Conservation (phyloP, 2,329 filamentous ascomycete genomes). For the Thelonectria blattea region DNA sequence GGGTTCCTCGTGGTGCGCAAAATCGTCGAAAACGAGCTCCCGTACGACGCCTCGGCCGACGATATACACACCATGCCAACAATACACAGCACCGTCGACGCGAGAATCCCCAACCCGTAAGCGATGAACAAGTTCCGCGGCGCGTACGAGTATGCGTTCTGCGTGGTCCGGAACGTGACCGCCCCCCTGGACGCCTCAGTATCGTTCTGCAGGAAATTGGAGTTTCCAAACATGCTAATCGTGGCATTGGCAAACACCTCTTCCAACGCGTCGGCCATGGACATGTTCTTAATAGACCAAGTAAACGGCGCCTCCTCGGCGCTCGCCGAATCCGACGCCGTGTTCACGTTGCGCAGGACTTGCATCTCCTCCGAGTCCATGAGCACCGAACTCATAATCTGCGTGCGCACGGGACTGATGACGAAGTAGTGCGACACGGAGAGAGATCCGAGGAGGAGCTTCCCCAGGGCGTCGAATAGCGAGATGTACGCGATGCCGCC, state of each 20-base stretch:
- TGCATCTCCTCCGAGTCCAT: conserved; percentile 21
- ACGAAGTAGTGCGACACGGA: not conserved
- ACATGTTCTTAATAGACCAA: not conserved
- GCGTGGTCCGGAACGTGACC: not conserved
- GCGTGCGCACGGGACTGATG: not conserved
- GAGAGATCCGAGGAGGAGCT: conserved; percentile 7
- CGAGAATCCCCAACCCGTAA: not conserved
- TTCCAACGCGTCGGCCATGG: conserved; percentile 10
- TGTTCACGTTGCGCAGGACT: not conserved
- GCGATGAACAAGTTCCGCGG: conserved; percentile 21
- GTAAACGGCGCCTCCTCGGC: no score
- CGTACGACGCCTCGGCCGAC: not conserved
- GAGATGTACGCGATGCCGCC: not conserved
- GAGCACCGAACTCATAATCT: conserved; percentile 12
- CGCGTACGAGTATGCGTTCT: conserved; percentile 10
- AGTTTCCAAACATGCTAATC: conserved; percentile 16
- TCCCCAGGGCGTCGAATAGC: conserved; percentile 2
- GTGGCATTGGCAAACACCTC: not conserved
- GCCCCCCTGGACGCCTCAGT: not conserved
- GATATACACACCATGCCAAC: conserved; percentile 6
- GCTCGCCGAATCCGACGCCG: no score
- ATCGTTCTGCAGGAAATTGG: conserved; percentile 11
- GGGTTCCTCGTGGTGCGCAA: conserved; percentile 16
- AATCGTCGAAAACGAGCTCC: conserved; percentile 15
- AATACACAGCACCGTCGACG: rapidly evolving